These are phyloP conservation scores for Miscanthus sacchariflorus DNA, from an alignment of 202 grass and related monocot genomes.

Conservation along the genomic window DNA sequence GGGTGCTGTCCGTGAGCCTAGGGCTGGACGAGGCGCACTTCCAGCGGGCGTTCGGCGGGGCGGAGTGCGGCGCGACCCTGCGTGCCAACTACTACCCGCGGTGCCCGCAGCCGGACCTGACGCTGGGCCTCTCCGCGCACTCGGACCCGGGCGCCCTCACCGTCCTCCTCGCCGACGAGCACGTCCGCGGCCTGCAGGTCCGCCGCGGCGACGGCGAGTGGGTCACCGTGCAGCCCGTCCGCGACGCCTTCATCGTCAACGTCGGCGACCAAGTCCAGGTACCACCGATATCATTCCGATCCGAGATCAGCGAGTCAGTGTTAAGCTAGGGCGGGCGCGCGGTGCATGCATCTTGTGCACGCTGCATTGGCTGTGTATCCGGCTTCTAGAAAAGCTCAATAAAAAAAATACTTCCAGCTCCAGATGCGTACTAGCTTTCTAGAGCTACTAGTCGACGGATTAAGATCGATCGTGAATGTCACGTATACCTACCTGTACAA, in stretches of 20 bases:
- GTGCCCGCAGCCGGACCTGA: slow-evolving; percentile 95
- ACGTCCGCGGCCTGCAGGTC: slow-evolving; percentile 81
- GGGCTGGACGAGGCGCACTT: slow-evolving; percentile 69
- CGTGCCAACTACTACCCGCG: slow-evolving; percentile 96
- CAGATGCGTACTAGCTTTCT: not conserved
- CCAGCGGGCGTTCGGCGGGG: slow-evolving; percentile 68
- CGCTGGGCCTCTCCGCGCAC: slow-evolving; percentile 92
- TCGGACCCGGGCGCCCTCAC: slow-evolving; percentile 88
- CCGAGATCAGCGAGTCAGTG: not conserved
- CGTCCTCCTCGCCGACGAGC: slow-evolving; percentile 86
- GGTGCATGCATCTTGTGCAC: not conserved
- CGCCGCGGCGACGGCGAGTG: slow-evolving; percentile 60
- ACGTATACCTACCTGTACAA: slow-evolving; percentile 4
- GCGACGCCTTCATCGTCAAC: slow-evolving; percentile 82
- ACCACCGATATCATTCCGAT: not conserved
- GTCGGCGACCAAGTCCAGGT: slow-evolving; percentile 95
- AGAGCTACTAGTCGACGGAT: not conserved
- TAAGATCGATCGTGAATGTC: not conserved
- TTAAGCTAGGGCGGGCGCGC: no score
- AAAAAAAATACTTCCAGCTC: not conserved
- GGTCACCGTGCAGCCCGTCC: slow-evolving; percentile 78
- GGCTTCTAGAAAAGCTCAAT: slow-evolving; percentile 4
- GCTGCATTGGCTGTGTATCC: not conserved
- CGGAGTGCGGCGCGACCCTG: slow-evolving; percentile 60
- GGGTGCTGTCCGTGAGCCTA: slow-evolving; percentile 70